Percentiles rank a stretch among this genome's conserved stretches.
phyloP scores from a whole-genome alignment of 805 yeast genomes.

The Sugiyamaella valdiviana region DNA sequence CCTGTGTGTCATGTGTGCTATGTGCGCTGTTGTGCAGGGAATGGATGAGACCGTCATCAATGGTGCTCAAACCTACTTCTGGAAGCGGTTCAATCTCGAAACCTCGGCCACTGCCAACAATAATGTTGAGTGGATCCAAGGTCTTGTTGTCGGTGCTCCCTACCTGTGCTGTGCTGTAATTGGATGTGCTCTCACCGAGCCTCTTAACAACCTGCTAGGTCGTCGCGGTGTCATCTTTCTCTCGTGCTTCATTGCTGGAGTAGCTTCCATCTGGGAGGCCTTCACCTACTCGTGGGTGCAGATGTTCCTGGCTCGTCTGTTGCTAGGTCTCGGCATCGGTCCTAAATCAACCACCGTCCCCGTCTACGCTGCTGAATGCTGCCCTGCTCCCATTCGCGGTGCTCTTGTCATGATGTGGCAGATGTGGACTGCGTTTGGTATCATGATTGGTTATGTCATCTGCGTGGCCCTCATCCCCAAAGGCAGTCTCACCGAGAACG shows the following conservation, averaged over 20 bases:
- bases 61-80: slow-evolving; percentile 52
- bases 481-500: slow-evolving; percentile 32
- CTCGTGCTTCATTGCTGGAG: slow-evolving; percentile 50
- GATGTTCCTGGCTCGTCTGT: slow-evolving; percentile 52
- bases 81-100: slow-evolving; percentile 17
- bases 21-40: slow-evolving; percentile 67
- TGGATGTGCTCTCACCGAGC: slow-evolving; percentile 53
- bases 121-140: slow-evolving; percentile 39
- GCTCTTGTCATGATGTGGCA: slow-evolving; percentile 68
- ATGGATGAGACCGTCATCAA: slow-evolving; percentile 69
- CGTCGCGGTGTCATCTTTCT: slow-evolving; percentile 55
- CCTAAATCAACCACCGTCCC: slow-evolving; percentile 64
- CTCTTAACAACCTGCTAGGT: slow-evolving; percentile 46
- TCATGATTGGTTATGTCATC: slow-evolving; percentile 59
- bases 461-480: slow-evolving; percentile 51
- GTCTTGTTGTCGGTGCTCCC: slow-evolving; percentile 60
- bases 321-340: slow-evolving; percentile 62
- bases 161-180: slow-evolving; percentile 52
- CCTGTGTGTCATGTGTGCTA: slow-evolving; percentile 53
- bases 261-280: slow-evolving; percentile 60
- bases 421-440: slow-evolving; percentile 69
- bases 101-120: slow-evolving; percentile 1
- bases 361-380: slow-evolving; percentile 56
- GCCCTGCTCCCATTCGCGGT: slow-evolving; percentile 56
- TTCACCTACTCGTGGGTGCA: slow-evolving; percentile 56